Conservation (phyloP, 1,139 yeast species). For the Petasospora rhodanensis region DNA sequence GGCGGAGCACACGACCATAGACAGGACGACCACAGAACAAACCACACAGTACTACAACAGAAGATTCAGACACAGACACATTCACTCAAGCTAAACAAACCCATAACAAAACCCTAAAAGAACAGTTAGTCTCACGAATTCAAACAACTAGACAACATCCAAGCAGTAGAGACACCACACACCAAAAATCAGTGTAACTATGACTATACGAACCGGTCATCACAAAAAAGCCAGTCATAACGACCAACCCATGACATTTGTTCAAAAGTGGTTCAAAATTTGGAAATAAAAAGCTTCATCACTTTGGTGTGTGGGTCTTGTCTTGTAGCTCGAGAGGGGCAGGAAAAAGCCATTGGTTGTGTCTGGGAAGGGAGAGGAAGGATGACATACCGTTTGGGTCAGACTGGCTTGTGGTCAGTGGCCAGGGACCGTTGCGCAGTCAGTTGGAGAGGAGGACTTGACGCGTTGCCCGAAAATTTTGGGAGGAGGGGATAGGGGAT, state of each 20-base stretch:
- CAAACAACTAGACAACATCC: too few species aligned
- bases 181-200: slow-evolving; percentile 48
- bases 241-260: slow-evolving; percentile 24
- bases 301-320: slow-evolving; percentile 11
- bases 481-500: not conserved
- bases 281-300: slow-evolving; percentile 29
- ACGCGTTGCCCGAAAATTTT: not conserved
- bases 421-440: too few species aligned
- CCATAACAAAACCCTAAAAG: too few species aligned
- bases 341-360: too few species aligned
- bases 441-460: not conserved
- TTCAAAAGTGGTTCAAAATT: slow-evolving; percentile 28
- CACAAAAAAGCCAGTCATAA: slow-evolving; percentile 33
- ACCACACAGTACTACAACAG: too few species aligned
- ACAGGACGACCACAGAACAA: too few species aligned
- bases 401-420: not conserved
- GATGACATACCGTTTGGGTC: not conserved
- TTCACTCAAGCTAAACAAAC: too few species aligned
- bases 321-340: not conserved
- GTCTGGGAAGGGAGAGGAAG: too few species aligned
- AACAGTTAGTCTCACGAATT: too few species aligned
- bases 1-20: too few species aligned
- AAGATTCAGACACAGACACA: too few species aligned
- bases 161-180: slow-evolving; percentile 1
- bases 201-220: slow-evolving; percentile 45